A percentile compares a stretch with the other conserved stretches of the same genome.
phyloP scores from a whole-genome alignment of 2,329 filamentous ascomycete genomes.

The Venturiaceae sp. region DNA sequence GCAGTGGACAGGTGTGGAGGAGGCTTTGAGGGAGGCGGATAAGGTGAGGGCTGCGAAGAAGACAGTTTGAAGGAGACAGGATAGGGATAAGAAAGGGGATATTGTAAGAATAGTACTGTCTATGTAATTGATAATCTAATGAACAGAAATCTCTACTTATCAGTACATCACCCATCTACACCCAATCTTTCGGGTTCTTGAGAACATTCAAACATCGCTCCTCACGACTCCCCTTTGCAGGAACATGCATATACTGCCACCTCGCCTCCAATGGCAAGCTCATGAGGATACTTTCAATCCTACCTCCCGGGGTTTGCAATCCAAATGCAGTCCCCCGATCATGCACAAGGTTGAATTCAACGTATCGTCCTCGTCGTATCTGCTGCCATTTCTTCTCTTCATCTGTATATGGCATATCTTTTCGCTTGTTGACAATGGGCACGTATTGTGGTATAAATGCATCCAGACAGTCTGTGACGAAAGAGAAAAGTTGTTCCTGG shows the following conservation, averaged over 20 bases:
- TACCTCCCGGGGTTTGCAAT: constrained; percentile 79
- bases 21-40: not conserved
- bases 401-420: constrained; percentile 82
- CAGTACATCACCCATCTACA: constrained; percentile 27
- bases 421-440: constrained; percentile 78
- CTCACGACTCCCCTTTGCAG: constrained; percentile 65
- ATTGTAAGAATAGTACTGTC: too few relatives aligned
- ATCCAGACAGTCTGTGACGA: constrained; percentile 73
- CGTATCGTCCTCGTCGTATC: constrained; percentile 84
- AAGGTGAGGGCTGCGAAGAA: not conserved
- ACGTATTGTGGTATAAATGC: constrained; percentile 87
- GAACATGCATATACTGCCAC: constrained; percentile 94
- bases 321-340: constrained; percentile 93
- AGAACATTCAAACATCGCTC: constrained; percentile 68
- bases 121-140: too few relatives aligned
- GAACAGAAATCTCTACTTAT: too few relatives aligned
- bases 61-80: too few relatives aligned
- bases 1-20: not conserved
- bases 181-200: constrained; percentile 53
- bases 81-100: too few relatives aligned
- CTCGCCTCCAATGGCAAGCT: constrained; percentile 84
- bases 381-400: constrained; percentile 96
- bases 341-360: constrained; percentile 97
- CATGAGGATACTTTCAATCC: constrained; percentile 96
- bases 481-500: constrained; percentile 81